Evolutionary conservation across 305 asterid species (phyloP), one percentile per base, ranked within the genome.

Genomic region (Fraxinus velutina): DNA sequence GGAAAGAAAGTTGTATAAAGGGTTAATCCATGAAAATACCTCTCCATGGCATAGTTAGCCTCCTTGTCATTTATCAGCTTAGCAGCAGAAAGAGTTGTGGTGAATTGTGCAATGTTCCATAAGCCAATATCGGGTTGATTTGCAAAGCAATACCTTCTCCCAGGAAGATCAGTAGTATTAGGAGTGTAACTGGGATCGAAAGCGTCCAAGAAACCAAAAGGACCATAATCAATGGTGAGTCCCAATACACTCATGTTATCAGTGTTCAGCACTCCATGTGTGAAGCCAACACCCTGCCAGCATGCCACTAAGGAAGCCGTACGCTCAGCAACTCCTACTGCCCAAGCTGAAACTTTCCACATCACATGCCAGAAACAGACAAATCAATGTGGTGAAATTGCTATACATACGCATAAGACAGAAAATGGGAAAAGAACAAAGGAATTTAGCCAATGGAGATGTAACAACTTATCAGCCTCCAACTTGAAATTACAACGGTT

Each of bases 271-370:
- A 94, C 99, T 27, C 99, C 99, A 85, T 96, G 99, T 9, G 99
- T 96, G 92, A 96, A 96, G 60, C 99, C 98, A 84, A 96, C 98
- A 79, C 98, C 99, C 91, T 96, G 99, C 99, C 99, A 96, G 57
- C 83, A 85, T 78, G 98, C 97, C 85, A 96, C 82, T 86, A 91
- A 86, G 79, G 96, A 92, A 84, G 98, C 99, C 0, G 99, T 96
- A 24, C 88, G 96, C 88, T 96, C 99, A 1, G 97, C 92, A 83
- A 96, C 93, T 90, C 94, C 97, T 84, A 96, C 99, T 0, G 92
- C 94, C 99, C 99, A 96, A 79, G 99, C 99, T 96, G 98, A 50
- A 83, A 34, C 52, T 64, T 55, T 85, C 79, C 55, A 76, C 83
- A 76, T 74, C 32, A 83, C 70, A 86, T 12, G 82, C 15, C 62